A percentile compares a stretch with the other conserved stretches of the same genome.
These are phyloP conservation scores for Thelonectria olida DNA, from an alignment of 2,329 filamentous ascomycete species.

Conservation along the genomic window DNA sequence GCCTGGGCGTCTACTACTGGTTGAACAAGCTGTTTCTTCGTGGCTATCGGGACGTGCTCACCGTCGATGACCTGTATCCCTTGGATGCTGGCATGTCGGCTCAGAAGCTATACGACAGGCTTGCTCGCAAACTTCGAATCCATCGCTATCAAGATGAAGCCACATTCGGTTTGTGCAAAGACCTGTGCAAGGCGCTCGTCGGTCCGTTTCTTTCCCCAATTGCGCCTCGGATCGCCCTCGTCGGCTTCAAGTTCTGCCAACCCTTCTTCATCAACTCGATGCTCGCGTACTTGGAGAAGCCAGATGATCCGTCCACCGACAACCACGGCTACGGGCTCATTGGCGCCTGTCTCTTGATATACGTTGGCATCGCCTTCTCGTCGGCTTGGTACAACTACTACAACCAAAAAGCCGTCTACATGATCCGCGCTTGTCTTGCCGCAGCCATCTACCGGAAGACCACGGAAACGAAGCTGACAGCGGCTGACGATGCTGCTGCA, in stretches of 20 bases:
- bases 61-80: constrained; percentile 46
- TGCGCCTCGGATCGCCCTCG: constrained; percentile 47
- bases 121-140: constrained; percentile 31
- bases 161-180: constrained; percentile 42
- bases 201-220: constrained; percentile 47
- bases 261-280: constrained; percentile 54
- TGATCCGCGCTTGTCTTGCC: constrained; percentile 46
- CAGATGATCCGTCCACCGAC: constrained; percentile 20
- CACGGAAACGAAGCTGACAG: constrained; percentile 41
- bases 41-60: constrained; percentile 48
- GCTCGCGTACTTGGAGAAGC: constrained; percentile 45
- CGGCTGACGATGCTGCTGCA: constrained; percentile 50
- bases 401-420: constrained; percentile 44
- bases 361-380: constrained; percentile 51
- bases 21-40: constrained; percentile 45
- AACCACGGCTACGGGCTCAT: constrained; percentile 54
- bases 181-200: constrained; percentile 42
- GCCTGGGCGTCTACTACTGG: constrained; percentile 47
- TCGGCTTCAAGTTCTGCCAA: constrained; percentile 53
- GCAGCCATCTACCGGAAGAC: constrained; percentile 48
- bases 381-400: constrained; percentile 52
- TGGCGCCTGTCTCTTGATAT: constrained; percentile 51
- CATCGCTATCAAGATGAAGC: constrained; percentile 36
- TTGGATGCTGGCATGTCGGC: constrained; percentile 43
- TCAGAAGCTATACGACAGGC: constrained; percentile 26